A percentile compares a stretch with the other conserved stretches of the same genome.
phyloP scores from a whole-genome alignment of 2,329 filamentous ascomycete genomes.

The Pseudopyricularia javanii region DNA sequence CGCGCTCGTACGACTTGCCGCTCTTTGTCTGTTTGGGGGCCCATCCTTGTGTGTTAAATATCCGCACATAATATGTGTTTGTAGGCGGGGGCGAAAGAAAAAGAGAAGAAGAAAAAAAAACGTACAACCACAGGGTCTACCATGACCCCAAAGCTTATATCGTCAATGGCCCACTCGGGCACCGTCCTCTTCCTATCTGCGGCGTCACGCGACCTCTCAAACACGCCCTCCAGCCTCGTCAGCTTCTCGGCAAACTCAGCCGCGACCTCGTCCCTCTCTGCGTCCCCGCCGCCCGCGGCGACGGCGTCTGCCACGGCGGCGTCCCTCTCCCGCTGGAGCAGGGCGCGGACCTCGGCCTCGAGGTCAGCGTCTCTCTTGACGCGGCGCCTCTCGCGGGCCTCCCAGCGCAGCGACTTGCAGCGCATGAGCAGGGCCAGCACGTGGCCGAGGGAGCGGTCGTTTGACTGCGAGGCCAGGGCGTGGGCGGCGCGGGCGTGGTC shows the following conservation, averaged over 20 bases:
- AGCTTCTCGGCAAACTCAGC: slow-evolving; percentile 36
- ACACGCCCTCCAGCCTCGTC: slow-evolving; percentile 28
- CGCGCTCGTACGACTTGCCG: slow-evolving; percentile 81
- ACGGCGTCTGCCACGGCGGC: slow-evolving; percentile 20
- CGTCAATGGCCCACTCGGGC: slow-evolving; percentile 67
- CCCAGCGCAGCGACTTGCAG: slow-evolving; percentile 82
- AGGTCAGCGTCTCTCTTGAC: slow-evolving; percentile 42
- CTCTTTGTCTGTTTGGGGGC: slow-evolving; percentile 50
- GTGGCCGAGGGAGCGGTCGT: slow-evolving; percentile 55
- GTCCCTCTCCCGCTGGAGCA: slow-evolving; percentile 26
- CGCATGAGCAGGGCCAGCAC: slow-evolving; percentile 64
- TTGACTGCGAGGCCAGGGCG: slow-evolving; percentile 47
- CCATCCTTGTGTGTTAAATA: background rate
- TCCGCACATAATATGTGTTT: background rate
- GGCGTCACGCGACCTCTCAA: slow-evolving; percentile 35
- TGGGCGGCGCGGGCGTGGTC: slow-evolving; percentile 62
- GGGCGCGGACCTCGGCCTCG: slow-evolving; percentile 43
- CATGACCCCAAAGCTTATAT: slow-evolving; percentile 65
- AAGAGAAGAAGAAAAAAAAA: slow-evolving; percentile 2
- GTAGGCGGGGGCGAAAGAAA: background rate
- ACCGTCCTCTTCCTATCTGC: slow-evolving; percentile 42
- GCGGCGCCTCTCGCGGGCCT: slow-evolving; percentile 54
- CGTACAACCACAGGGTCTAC: slow-evolving; percentile 52
- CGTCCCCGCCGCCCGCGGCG: slow-evolving; percentile 18
- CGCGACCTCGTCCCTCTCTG: slow-evolving; percentile 32